Evolutionary conservation across 2,329 filamentous ascomycete species (phyloP).

Genomic region (Aspergillus pseudoviridinutans): DNA sequence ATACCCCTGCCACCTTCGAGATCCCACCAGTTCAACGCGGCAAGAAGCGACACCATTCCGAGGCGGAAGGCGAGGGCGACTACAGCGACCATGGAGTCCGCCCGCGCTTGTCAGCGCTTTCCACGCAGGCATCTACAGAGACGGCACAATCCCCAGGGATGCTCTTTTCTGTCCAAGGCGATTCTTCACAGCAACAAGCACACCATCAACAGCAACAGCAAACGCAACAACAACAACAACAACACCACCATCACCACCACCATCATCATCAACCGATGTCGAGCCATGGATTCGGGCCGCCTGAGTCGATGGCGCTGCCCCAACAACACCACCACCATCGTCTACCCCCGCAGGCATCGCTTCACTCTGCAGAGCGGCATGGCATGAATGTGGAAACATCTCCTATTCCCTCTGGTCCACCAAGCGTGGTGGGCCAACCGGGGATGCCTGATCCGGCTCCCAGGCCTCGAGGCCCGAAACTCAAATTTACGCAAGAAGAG

Average conservation of each 20-base stretch:
- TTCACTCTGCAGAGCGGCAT: constrained; percentile 62
- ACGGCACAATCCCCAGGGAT: constrained; percentile 32
- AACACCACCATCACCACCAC: not conserved
- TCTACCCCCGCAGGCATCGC: constrained; percentile 68
- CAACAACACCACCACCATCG: constrained; percentile 77
- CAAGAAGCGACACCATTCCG: constrained; percentile 33
- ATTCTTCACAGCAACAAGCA: constrained; percentile 21
- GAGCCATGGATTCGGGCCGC: constrained; percentile 36
- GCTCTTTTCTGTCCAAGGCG: constrained; percentile 31
- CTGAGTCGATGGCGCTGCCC: constrained; percentile 40
- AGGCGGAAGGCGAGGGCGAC: constrained; percentile 25
- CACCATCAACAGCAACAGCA: not conserved
- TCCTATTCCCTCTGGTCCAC: constrained; percentile 56
- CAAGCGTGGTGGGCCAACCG: constrained; percentile 79
- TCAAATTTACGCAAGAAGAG: constrained; percentile 92
- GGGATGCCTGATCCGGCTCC: constrained; percentile 84
- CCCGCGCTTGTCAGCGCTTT: constrained; percentile 31
- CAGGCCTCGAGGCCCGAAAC: constrained; percentile 77
- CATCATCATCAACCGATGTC: constrained; percentile 21
- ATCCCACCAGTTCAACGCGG: constrained; percentile 27
- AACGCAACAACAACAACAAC: not conserved
- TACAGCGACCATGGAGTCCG: constrained; percentile 22
- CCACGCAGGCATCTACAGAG: constrained; percentile 27
- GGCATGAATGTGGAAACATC: constrained; percentile 47
- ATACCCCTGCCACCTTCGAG: constrained; percentile 30